Base-by-base conservation (phyloP, 176 grass and related monocot genomes). In the Oropetium thomaeum region DNA sequence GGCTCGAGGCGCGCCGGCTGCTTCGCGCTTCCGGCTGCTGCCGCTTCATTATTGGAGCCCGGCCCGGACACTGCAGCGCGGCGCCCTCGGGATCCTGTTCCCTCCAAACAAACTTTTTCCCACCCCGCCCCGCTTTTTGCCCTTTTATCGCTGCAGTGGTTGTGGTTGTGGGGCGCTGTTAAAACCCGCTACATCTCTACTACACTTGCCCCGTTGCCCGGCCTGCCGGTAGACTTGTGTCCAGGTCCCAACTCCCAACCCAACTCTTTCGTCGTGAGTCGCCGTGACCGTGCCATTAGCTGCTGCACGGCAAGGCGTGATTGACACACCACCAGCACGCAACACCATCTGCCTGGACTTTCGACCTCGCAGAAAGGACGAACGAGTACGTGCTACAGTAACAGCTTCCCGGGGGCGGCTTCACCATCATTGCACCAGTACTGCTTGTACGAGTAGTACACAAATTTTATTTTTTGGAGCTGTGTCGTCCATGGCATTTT, bases 21-120 rank as follows among this genome's bases (percentile, higher is more conserved):
- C 73, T 10, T 29, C 70, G 70, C 70, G 25, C 58, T 58, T 62
- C 73, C 53, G 32, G 62, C 40, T 51, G 45, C 49, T 51, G 45
- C 49, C 69, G 77, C 84, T 81, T 77, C 85, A 82, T 77, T 82
- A 82, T 67, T 82, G 73, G 67, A 58, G 58, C 73, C 79, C 73
- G 85, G 79, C 70, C 79, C 60, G 66, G 70, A 55, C 78, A 62
- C 67, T 71, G 78, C 78, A 62, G 80, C 83, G 65, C 83, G 65
- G 84, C 84, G 84, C 65, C 78, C 58, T 81, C 44, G 22, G 65
- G 78, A 86, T 86, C 72, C 78, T 76, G 84, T 81, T 79, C 14
- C 41, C 41, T n/a, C n/a, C 41, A 14, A 43, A 68, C 69, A 37
- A 60, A 80, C 77, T 70, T 80, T 80, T 79, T 22, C 75, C 23